A percentile compares a stretch with the other conserved stretches of the same genome.
Conservation (phyloP, 148 eudicot species). For the Fagopyrum esculentum region DNA sequence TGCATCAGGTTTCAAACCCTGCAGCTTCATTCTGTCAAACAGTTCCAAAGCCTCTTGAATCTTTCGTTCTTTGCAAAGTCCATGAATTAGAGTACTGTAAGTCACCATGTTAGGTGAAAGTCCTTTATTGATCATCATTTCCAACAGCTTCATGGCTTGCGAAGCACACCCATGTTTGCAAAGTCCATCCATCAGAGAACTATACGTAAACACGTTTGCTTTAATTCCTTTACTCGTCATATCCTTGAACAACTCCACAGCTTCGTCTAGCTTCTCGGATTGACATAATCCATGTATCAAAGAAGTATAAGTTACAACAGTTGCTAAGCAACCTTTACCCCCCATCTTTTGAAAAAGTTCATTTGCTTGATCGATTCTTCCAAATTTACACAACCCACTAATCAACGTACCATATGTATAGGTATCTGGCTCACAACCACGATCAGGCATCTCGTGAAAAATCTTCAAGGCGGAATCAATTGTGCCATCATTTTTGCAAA, state of each 20-base stretch:
- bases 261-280: conserved; percentile 48
- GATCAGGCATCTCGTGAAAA: conserved; percentile 75
- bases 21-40: conserved; percentile 86
- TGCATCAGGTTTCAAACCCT: conserved; percentile 86
- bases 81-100: conserved; percentile 70
- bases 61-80: conserved; percentile 75
- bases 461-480: conserved; percentile 61
- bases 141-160: conserved; percentile 53
- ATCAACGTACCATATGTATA: conserved; percentile 90
- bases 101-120: conserved; percentile 71
- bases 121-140: conserved; percentile 42
- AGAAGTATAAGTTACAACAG: conserved; percentile 72
- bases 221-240: conserved; percentile 54
- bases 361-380: conserved; percentile 52
- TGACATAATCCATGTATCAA: conserved; percentile 73
- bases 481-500: conserved; percentile 69
- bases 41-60: conserved; percentile 52
- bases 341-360: conserved; percentile 73
- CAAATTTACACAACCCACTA: conserved; percentile 66
- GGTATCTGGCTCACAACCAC: conserved; percentile 69
- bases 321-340: conserved; percentile 51
- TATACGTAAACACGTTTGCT: conserved; percentile 86
- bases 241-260: conserved; percentile 45
- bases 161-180: conserved; percentile 56
- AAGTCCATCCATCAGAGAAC: conserved; percentile 77